Percentiles rank a stretch among this genome's conserved stretches.
These are phyloP conservation scores for Yamadazyma kitorensis DNA, from an alignment of 805 yeast genomes.

Conservation along the genomic window DNA sequence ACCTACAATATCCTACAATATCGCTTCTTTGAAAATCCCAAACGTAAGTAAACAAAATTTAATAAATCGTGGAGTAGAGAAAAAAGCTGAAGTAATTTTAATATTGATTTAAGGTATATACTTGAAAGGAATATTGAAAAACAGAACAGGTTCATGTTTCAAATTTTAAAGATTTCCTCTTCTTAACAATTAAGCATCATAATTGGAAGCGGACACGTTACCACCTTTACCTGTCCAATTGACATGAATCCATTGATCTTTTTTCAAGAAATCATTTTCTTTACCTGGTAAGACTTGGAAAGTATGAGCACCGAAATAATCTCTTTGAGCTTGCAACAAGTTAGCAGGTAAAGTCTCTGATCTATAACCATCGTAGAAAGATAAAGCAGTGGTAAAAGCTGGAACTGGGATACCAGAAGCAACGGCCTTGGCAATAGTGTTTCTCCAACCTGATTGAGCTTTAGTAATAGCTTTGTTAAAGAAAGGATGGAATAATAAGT, in stretches of 20 bases:
- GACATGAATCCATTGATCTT: conserved; percentile 81
- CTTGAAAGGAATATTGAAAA: no score
- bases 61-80: no score
- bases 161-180: no score
- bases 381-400: conserved; percentile 93
- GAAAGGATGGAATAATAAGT: conserved; percentile 93
- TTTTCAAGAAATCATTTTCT: conserved; percentile 75
- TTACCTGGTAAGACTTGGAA: conserved; percentile 89
- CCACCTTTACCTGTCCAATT: conserved; percentile 99
- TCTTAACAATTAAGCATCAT: conserved; percentile 78
- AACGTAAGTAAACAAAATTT: no score
- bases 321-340: conserved; percentile 99
- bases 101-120: no score
- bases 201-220: conserved; percentile 91
- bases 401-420: conserved; percentile 94
- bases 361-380: conserved; percentile 99
- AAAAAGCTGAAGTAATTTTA: no score
- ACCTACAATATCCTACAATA: no score
- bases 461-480: conserved; percentile 85
- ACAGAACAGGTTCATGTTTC: no score
- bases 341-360: conserved; percentile 94
- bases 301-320: conserved; percentile 99
- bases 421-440: conserved; percentile 73
- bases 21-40: no score
- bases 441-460: conserved; percentile 97